A percentile compares a stretch with the other conserved stretches of the same genome.
Conservation (phyloP, 805 yeast species). For the Candida palmyrensis region DNA sequence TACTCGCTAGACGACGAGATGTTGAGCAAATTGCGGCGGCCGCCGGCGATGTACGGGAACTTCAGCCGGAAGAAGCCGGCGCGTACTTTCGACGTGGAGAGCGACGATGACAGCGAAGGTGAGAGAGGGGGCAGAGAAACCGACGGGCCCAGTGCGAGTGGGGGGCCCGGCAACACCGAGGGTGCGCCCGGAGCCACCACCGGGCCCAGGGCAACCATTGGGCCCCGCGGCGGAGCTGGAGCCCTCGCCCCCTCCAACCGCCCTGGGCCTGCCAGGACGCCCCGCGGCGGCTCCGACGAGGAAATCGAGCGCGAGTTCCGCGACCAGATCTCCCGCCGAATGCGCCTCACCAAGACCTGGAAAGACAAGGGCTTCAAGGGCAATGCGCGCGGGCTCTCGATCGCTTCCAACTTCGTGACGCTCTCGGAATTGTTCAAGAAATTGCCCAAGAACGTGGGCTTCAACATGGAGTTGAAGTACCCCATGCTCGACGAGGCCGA, state of each 20-base stretch:
- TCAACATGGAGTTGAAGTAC: conserved; percentile 90
- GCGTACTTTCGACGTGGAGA: conserved; percentile 5
- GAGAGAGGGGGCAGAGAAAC: too few relatives aligned
- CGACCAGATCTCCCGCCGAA: conserved; percentile 48
- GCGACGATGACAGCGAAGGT: conserved; percentile 9
- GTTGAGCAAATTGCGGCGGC: conserved; percentile 26
- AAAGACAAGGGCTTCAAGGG: conserved; percentile 86
- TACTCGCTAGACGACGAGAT: conserved; percentile 33
- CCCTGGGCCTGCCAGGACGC: too few relatives aligned
- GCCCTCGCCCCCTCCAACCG: too few relatives aligned
- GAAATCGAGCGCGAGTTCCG: conserved; percentile 34
- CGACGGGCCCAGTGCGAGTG: too few relatives aligned
- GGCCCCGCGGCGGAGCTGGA: too few relatives aligned
- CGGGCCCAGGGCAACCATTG: too few relatives aligned
- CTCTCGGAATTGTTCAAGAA: conserved; percentile 77
- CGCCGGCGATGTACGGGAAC: conserved; percentile 25
- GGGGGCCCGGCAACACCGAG: too few relatives aligned
- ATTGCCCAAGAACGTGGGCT: conserved; percentile 80
- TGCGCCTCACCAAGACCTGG: conserved; percentile 86
- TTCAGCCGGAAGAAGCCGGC: conserved; percentile 2
- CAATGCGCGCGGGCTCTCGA: conserved; percentile 81
- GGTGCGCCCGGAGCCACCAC: too few relatives aligned
- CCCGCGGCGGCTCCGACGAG: too few relatives aligned
- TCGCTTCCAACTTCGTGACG: conserved; percentile 90
- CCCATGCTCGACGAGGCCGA: conserved; percentile 95